Evolutionary conservation across 2,329 filamentous ascomycete species (phyloP), one percentile per base, ranked within the genome.

Genomic region (Penicillium occitanis): DNA sequence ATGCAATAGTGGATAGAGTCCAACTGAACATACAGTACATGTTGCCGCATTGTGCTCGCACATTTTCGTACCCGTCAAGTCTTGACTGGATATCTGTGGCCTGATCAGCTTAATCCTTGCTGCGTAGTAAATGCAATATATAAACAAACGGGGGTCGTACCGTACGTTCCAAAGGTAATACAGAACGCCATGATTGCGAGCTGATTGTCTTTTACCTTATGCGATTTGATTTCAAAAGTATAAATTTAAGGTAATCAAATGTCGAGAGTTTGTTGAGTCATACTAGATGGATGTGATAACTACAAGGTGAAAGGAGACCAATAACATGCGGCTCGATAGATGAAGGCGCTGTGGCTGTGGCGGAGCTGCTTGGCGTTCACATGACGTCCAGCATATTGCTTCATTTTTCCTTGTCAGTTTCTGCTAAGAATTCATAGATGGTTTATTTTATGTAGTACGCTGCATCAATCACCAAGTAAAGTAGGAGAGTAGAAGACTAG

Each of bases 41-140:
- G 19, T 19, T 19, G 19, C 19, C 19, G 66, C 80, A 82, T 70
- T 81, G 80, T 50, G 80, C 80, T 57, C 79, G 78, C 40, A 80
- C 76, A 64, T 80, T 73, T 69, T 82, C 79, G 63, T 81, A 81
- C n/a, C 79, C 80, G 68, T 81, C 73, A 28, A 82, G 74, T 68
- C 74, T 76, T 44, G 75, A 79, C 1, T 79, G 78, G 69, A 82
- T 81, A 66, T 82, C 80, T 82, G 67, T 57, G 61, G 63, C 42
- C 14, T 40, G 25, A 17, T 65, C 28, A 50, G 51, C 62, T 28
- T 14, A 37, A 40, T 14, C 30, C 11, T 57, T 37, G 53, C 17
- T 37, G 33, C 4, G n/a, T n/a, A 57, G 51, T 11, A 55, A 17
- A 55, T 19, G n/a, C 22, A 14, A 28, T n/a, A 57, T 22, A 22